Evolutionary conservation across 2,329 filamentous ascomycete species (phyloP).

Genomic region (Neurospora crassa): DNA sequence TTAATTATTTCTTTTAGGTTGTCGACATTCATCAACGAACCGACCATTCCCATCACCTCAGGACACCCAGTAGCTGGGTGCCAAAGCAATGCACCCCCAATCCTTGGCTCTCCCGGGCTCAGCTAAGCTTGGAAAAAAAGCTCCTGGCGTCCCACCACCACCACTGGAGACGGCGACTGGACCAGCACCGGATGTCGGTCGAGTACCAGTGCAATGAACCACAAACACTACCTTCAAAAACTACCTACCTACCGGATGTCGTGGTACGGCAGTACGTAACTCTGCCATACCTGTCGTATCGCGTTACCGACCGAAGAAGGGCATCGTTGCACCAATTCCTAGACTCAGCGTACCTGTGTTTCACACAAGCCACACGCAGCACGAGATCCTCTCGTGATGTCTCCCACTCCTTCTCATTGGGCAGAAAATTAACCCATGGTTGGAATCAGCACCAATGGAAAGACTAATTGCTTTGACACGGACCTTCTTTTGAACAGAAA

Average conservation of each 20-base stretch:
- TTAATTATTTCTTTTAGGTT: not conserved
- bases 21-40: not conserved
- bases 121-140: not conserved
- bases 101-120: not conserved
- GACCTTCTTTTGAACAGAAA: not conserved
- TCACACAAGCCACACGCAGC: slow-evolving; percentile 9
- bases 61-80: not conserved
- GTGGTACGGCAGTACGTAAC: not conserved
- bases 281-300: not conserved
- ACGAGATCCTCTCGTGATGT: slow-evolving; percentile 12
- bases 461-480: not conserved
- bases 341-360: not conserved
- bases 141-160: not conserved
- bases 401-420: not conserved
- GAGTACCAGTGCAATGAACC: not conserved
- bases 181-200: not conserved
- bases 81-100: not conserved
- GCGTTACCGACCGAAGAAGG: not conserved
- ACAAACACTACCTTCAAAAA: not conserved
- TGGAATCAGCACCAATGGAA: not conserved
- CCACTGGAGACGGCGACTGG: not conserved
- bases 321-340: not conserved
- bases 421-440: not conserved
- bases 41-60: not conserved
- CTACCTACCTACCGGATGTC: too few relatives aligned